Conservation (phyloP, 2,329 filamentous ascomycete genomes). For the Colletotrichum shisoi region DNA sequence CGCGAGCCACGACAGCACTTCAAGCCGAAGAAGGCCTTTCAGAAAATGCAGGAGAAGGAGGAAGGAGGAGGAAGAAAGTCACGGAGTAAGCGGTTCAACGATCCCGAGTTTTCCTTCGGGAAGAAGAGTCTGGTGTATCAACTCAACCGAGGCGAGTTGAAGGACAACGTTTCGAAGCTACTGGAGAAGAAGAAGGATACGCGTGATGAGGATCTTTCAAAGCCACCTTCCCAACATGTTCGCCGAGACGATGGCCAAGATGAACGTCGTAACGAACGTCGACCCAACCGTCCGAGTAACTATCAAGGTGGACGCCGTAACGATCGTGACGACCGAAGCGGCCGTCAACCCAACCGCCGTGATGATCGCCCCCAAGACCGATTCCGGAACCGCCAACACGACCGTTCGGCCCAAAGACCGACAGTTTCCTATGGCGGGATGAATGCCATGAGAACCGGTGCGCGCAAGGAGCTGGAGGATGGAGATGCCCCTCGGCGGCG, state of each 20-base stretch:
- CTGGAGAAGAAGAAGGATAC: constrained; percentile 33
- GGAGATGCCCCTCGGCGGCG: constrained; percentile 1
- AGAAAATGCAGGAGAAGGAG: constrained; percentile 50
- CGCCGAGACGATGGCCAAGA: neutral
- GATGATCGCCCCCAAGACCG: neutral
- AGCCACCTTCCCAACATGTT: neutral
- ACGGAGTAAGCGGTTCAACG: constrained; percentile 61
- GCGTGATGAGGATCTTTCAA: constrained; percentile 2
- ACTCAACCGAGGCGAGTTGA: constrained; percentile 57
- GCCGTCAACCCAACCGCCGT: constrained; percentile 1
- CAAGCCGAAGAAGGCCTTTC: constrained; percentile 63
- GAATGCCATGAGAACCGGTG: constrained; percentile 19
- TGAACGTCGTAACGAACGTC: neutral
- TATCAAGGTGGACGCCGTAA: neutral
- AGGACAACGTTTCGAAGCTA: constrained; percentile 43
- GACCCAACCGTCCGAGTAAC: neutral
- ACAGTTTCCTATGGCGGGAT: neutral
- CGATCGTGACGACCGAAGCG: constrained; percentile 1
- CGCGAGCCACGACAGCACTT: constrained; percentile 45
- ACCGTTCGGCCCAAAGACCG: neutral
- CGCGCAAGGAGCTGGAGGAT: constrained; percentile 19
- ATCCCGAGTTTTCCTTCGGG: constrained; percentile 59
- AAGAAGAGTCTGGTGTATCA: constrained; percentile 65
- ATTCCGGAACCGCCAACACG: neutral
- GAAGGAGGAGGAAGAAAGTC: constrained; percentile 52